phyloP scores from a whole-genome alignment of 768 basidiomycete genomes.

The Glaciozyma antarctica region DNA sequence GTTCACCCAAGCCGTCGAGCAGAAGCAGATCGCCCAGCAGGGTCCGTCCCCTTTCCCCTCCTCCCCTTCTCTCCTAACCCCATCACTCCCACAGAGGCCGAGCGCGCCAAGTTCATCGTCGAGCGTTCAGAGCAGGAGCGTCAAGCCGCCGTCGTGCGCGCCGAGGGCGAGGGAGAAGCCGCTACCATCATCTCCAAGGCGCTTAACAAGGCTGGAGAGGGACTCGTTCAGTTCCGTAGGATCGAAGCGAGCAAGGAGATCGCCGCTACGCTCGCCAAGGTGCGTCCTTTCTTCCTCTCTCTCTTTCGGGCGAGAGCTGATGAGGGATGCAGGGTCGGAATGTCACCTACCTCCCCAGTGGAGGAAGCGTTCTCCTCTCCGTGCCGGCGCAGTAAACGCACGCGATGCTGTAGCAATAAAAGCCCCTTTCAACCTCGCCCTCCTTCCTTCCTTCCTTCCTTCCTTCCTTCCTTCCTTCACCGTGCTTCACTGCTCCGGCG shows the following conservation, averaged over 20 bases:
- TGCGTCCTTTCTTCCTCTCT: background rate
- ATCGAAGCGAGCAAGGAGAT: slow-evolving; percentile 99
- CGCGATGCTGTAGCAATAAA: too few species aligned
- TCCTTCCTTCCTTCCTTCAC: too few species aligned
- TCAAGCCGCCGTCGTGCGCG: slow-evolving; percentile 93
- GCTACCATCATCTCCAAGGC: slow-evolving; percentile 84
- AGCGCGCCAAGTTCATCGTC: slow-evolving; percentile 97
- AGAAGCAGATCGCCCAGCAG: slow-evolving; percentile 99
- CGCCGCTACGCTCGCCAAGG: slow-evolving; percentile 60
- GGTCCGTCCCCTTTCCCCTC: slow-evolving; percentile 45
- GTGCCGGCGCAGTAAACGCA: background rate
- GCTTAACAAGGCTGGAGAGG: slow-evolving; percentile 87
- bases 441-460: too few species aligned
- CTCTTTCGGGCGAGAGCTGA: background rate
- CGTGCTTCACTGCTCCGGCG: too few species aligned
- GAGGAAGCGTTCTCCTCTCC: slow-evolving; percentile 62
- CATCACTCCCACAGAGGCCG: slow-evolving; percentile 60
- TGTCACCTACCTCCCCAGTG: slow-evolving; percentile 79
- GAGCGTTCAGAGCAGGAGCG: slow-evolving; percentile 99
- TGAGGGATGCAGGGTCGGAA: slow-evolving; percentile 51
- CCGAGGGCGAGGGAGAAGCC: slow-evolving; percentile 97
- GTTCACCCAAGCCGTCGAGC: slow-evolving; percentile 70
- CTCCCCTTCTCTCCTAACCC: background rate
- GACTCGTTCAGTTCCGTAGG: slow-evolving; percentile 85
- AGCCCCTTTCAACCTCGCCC: too few species aligned